A percentile compares a stretch with the other conserved stretches of the same genome.
phyloP scores from a whole-genome alignment of 208 protist genomes.

The Tritrichomonas foetus region DNA sequence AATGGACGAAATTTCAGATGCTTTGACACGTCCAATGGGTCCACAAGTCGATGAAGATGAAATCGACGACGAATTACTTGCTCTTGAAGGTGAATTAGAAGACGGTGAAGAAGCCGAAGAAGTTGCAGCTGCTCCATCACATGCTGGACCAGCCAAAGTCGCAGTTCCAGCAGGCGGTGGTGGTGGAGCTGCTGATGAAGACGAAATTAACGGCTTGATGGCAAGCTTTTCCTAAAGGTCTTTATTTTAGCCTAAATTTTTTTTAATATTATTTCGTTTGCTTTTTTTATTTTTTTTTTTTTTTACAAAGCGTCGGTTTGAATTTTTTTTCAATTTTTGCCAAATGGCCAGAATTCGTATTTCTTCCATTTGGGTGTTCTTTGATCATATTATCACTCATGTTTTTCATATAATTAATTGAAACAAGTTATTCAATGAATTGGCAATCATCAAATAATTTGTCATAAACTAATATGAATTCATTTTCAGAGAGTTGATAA shows the following conservation, averaged over 20 bases:
- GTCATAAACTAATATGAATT: background rate
- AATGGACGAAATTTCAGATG: background rate
- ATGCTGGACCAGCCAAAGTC: no score
- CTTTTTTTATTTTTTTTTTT: no score
- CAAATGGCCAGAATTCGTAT: background rate
- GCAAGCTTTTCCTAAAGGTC: no score
- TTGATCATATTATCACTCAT: background rate
- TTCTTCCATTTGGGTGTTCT: background rate
- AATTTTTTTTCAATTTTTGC: background rate
- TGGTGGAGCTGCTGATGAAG: no score
- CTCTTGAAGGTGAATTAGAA: background rate
- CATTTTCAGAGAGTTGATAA: background rate
- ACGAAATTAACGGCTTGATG: no score
- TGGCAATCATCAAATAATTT: background rate
- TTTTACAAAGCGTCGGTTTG: background rate
- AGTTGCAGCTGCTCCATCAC: no score
- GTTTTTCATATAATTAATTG: background rate
- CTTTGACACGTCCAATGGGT: background rate
- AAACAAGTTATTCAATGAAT: background rate
- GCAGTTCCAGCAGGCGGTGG: no score
- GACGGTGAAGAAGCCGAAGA: no score
- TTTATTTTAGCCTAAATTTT: no score
- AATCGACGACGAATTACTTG: background rate
- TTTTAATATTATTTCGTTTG: no score
- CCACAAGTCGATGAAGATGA: background rate